Evolutionary conservation across 176 grass and related monocot genomes (phyloP), one percentile per base, ranked within the genome.

Genomic region (Lolium perenne): DNA sequence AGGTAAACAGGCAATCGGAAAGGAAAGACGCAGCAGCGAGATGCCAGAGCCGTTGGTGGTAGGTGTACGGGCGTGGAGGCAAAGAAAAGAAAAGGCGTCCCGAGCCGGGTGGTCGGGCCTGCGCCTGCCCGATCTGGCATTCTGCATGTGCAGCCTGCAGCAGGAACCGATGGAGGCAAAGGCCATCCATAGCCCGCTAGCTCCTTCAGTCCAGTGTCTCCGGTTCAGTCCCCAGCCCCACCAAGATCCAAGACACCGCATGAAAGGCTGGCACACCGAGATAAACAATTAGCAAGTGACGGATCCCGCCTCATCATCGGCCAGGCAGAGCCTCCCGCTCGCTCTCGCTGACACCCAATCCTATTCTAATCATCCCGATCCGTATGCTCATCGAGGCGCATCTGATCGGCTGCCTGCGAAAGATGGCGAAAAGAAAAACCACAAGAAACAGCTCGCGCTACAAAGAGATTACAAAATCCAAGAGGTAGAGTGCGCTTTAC

Each of bases 261-360:
- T 15, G 47, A 6, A 45, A 47, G 65, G 74, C 84, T 74, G 80
- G 58, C 59, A 79, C 16, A 64, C 14, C 8, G 8, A 7, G 54
- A 15, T 45, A 35, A 35, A 79, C 41, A 74, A 79, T 6, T 6
- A 5, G 50, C 78, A 48, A 41, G 20, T 11, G 60, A 77, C 82
- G 61, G 70, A 85, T 88, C 81, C 29, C 75, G 43, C 46, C 66
- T 74, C 47, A 1, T 38, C 41, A 25, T 49, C 40, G 8, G 41
- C 22, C n/a, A 61, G n/a, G 1, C 57, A 22, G 38, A 18, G 6
- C 35, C 38, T 7, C 17, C 13, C 65, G 41, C 18, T 49, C 38
- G 54, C 7, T 10, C 68, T 26, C 82, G 7, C 85, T 81, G 85
- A 87, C 89, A 80, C 89, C 82, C 85, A 56, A 6, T 16, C 21